Base-by-base conservation (phyloP, 352 stramenopile genomes). In the Detonula confervacea region DNA sequence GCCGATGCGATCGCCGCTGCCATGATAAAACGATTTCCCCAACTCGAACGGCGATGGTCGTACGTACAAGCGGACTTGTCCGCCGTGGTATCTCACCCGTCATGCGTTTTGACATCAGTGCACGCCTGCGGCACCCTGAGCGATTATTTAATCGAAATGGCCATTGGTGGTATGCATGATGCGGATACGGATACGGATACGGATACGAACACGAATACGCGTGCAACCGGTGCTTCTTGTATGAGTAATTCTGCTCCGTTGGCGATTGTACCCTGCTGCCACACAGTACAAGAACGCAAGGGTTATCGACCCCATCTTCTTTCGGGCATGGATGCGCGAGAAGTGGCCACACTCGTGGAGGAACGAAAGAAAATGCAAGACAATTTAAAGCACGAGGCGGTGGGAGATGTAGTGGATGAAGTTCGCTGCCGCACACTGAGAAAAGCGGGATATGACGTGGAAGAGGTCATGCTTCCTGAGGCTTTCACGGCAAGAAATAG, bases 241-340 rank as follows among this genome's bases (percentile, higher is more conserved):
- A n/a, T n/a, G n/a, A n/a, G n/a, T n/a, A 44, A 44, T 0, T 37
- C 49, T 16, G 9, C 65, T 0, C 72, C 71, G n/a, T 20, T 85
- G 33, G 77, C 72, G 9, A 33, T 85, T 20, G 66, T 85, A 0
- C 77, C 77, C 3, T 85, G 77, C 29, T 85, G 77, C 56, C 77
- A 85, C 39, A 70, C 77, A 0, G 66, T 64, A 47, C 76, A 75
- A 47, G 20, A 46, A 8, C 30, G 74, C 18, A 54, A 56, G 0
- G 20, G n/a, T 14, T 42, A 69, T 7, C 65, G 74, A 66, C 0
- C 20, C 14, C 27, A 59, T 27, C 25, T 70, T 11, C 11, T 42
- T 12, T 42, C 33, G 33, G 33, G 33, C 33, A 42, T 42, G 33
- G 33, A 11, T 42, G 33, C 33, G 33, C 5, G 11, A 11, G 33